Evolutionary conservation across 1,284 basidiomycete species (phyloP), one percentile per base, ranked within the genome.

Genomic region (Austropuccinia psidii): DNA sequence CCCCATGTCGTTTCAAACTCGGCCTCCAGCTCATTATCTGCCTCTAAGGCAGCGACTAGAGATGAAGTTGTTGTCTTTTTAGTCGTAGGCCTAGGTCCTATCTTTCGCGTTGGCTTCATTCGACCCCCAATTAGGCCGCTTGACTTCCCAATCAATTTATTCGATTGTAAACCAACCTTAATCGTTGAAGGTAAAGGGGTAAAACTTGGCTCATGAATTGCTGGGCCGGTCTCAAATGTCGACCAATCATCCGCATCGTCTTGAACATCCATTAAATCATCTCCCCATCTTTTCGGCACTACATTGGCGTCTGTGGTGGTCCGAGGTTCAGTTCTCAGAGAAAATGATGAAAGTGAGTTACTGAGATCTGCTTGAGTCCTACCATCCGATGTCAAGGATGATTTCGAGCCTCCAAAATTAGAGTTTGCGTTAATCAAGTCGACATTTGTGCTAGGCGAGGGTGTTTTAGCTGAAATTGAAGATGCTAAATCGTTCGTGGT

Each of bases 211-310:
- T 73, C 69, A 24, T 62, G 39, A 35, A 62, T 49, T 19, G 31
- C 19, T 5, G 69, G 69, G 5, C 58, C 69, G 15, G 69, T 73
- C 33, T 73, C 69, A 37, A 73, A 73, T 13, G 58, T 73, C 27
- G 69, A 73, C 93, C 93, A 96, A 80, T 96, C 93, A 78, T 89
- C 93, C 39, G 88, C 85, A 77, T 96, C 92, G 0, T 90, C 91
- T 79, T 93, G 88, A 9, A 96, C 87, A 77, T 96, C 92, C 80
- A 95, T 94, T 69, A 95, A 81, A 80, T 95, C 90, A 33, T 86
- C 87, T 4, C 78, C 79, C 76, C 78, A 79, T 49, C 82, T 82
- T 21, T 75, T 82, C 4, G 87, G 88, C 88, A 89, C 91, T 0
- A 86, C 85, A 78, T 87, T 87, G 6, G 29, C 29, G 27, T 49